Evolutionary conservation across 768 basidiomycete species (phyloP).

Genomic region (Mycena indigotica): DNA sequence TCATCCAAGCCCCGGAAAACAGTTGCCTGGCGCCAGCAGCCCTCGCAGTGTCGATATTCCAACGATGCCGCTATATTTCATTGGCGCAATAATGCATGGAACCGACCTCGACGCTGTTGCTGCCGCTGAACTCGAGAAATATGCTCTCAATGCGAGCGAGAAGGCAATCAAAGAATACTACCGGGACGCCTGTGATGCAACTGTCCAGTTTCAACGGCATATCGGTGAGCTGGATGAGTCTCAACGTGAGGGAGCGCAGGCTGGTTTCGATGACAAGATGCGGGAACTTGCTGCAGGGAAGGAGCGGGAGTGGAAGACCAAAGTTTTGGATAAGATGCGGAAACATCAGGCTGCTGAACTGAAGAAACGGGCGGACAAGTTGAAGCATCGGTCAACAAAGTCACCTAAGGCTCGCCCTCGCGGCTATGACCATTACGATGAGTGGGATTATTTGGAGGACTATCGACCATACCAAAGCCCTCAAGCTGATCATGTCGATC

Average conservation of each 20-base stretch:
- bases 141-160: constrained; percentile 15
- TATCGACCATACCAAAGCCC: background rate
- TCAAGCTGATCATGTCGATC: background rate
- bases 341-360: constrained; percentile 15
- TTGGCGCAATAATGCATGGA: constrained; percentile 18
- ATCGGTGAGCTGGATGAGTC: constrained; percentile 7
- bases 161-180: constrained; percentile 23
- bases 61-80: constrained; percentile 18
- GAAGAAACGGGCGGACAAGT: constrained; percentile 7
- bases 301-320: constrained; percentile 21
- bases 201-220: constrained; percentile 16
- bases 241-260: constrained; percentile 7
- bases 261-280: constrained; percentile 17
- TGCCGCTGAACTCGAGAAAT: constrained; percentile 13
- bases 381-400: constrained; percentile 5
- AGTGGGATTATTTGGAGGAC: constrained; percentile 14
- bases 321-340: constrained; percentile 17
- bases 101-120: constrained; percentile 22
- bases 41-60: constrained; percentile 11
- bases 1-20: constrained; percentile 3
- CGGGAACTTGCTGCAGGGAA: constrained; percentile 14
- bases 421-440: background rate
- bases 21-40: background rate
- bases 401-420: background rate
- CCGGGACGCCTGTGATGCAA: constrained; percentile 17